Conservation (phyloP, 2,329 filamentous ascomycete species). For the Beauveria caledonica region DNA sequence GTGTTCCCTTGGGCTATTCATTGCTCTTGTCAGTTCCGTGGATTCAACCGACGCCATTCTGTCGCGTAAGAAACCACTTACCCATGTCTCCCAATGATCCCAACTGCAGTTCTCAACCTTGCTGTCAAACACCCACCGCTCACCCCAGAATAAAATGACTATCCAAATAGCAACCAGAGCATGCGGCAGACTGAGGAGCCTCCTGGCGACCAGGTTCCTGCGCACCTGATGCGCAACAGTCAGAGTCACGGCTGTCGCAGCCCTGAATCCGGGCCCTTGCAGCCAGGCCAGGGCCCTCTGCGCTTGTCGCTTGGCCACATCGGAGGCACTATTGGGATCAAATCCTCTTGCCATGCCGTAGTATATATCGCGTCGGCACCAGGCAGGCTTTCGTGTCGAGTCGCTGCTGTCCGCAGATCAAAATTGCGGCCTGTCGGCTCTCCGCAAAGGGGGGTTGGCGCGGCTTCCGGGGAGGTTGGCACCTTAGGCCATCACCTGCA, state of each 20-base stretch:
- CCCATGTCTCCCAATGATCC: conserved; percentile 90
- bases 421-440: conserved; percentile 1
- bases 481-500: conserved; percentile 5
- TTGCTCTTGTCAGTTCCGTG: conserved; percentile 13
- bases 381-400: background rate
- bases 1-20: conserved; percentile 63
- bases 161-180: conserved; percentile 67
- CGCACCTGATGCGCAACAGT: conserved; percentile 21
- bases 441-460: conserved; percentile 4
- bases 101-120: conserved; percentile 68
- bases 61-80: conserved; percentile 33
- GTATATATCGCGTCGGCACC: background rate
- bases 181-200: conserved; percentile 57
- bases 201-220: conserved; percentile 39
- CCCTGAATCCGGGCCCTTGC: conserved; percentile 31
- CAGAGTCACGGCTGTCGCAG: conserved; percentile 24
- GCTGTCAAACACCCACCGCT: conserved; percentile 67
- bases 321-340: conserved; percentile 17
- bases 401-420: background rate
- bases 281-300: conserved; percentile 33
- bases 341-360: conserved; percentile 11
- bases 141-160: conserved; percentile 72
- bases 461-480: background rate
- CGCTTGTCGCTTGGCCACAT: conserved; percentile 18
- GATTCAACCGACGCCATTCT: background rate